A percentile compares a stretch with the other conserved stretches of the same genome.
Evolutionary conservation across 2,329 filamentous ascomycete species (phyloP).

Genomic region (Sarocladiaceae sp.): DNA sequence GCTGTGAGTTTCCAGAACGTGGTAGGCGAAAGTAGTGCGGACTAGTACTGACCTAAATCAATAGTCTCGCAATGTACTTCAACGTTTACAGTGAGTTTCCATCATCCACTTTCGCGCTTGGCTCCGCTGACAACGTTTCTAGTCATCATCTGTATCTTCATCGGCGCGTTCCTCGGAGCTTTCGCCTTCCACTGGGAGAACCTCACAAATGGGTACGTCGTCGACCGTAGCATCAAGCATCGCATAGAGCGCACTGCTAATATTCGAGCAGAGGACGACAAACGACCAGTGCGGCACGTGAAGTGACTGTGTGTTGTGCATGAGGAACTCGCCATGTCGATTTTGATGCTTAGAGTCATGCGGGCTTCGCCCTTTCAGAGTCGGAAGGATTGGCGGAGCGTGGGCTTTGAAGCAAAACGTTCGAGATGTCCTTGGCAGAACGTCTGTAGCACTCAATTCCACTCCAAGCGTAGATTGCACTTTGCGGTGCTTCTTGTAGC

Average conservation of each 20-base stretch:
- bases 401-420: too few relatives aligned
- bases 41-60: not conserved
- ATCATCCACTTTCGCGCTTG: not conserved
- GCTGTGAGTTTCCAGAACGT: slow-evolving; percentile 38
- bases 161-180: slow-evolving; percentile 68
- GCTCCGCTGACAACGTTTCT: not conserved
- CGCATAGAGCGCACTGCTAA: slow-evolving; percentile 2
- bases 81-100: slow-evolving; percentile 51
- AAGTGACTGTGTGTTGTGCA: slow-evolving; percentile 38
- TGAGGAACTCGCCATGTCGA: not conserved
- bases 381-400: not conserved
- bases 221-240: not conserved
- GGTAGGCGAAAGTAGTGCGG: too few relatives aligned
- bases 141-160: slow-evolving; percentile 75
- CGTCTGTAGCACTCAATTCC: not conserved
- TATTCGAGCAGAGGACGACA: slow-evolving; percentile 15
- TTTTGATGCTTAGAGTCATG: not conserved
- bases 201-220: slow-evolving; percentile 26
- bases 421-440: too few relatives aligned
- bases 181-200: slow-evolving; percentile 72
- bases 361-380: not conserved
- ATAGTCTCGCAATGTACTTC: slow-evolving; percentile 53
- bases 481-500: not conserved
- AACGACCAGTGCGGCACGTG: slow-evolving; percentile 28
- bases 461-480: not conserved